phyloP scores from a whole-genome alignment of 257 asterid species.

The Thymus quinquecostatus region DNA sequence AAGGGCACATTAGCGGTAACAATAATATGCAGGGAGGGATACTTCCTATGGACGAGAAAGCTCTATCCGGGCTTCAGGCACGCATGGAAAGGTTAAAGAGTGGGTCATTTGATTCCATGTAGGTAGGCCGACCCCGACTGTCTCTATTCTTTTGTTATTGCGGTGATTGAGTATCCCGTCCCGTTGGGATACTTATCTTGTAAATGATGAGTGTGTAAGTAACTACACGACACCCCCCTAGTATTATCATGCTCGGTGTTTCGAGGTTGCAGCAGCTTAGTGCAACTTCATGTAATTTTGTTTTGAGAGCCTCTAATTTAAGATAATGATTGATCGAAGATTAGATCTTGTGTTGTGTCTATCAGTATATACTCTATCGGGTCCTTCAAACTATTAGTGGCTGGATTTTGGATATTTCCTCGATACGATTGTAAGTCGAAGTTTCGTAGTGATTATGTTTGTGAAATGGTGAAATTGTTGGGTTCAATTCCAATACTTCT shows the following conservation, averaged over 20 bases:
- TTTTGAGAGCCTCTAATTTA: slow-evolving; percentile 10
- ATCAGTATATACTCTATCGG: too few species aligned
- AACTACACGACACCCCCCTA: slow-evolving; percentile 24
- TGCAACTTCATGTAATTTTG: slow-evolving; percentile 34
- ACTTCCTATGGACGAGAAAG: slow-evolving; percentile 97
- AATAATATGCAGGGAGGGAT: slow-evolving; percentile 59
- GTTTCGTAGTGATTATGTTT: too few species aligned
- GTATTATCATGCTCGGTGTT: slow-evolving; percentile 16
- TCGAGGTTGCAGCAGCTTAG: slow-evolving; percentile 33
- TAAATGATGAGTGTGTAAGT: slow-evolving; percentile 40
- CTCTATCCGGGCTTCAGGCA: slow-evolving; percentile 96
- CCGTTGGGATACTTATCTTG: slow-evolving; percentile 37
- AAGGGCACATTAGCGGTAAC: slow-evolving; percentile 49
- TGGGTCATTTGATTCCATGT: slow-evolving; percentile 76
- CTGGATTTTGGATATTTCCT: too few species aligned
- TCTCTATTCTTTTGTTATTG: slow-evolving; percentile 35
- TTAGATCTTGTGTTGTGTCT: not conserved
- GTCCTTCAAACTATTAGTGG: too few species aligned
- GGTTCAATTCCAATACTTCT: too few species aligned
- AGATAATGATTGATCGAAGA: slow-evolving; percentile 21
- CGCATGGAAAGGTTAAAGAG: slow-evolving; percentile 97
- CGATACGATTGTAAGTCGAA: too few species aligned
- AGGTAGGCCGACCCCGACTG: slow-evolving; percentile 15
- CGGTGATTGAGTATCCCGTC: slow-evolving; percentile 31
- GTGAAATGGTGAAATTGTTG: too few species aligned